A percentile compares a stretch with the other conserved stretches of the same genome.
Conservation (phyloP, 495 filamentous ascomycete species). For the Aspergillus egyptiacus region DNA sequence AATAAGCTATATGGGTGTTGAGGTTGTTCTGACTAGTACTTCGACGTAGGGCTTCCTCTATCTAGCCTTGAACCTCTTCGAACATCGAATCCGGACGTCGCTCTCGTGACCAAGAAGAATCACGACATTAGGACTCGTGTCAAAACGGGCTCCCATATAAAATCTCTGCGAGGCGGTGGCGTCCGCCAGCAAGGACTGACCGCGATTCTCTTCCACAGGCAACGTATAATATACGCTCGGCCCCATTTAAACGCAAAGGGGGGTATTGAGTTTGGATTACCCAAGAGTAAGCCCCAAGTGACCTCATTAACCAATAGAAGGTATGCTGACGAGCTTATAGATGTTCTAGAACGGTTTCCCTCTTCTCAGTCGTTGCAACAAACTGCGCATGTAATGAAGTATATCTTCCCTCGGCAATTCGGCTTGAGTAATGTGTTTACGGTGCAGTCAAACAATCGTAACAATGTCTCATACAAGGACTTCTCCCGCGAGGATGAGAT, state of each 20-base stretch:
- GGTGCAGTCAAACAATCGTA: slow-evolving; percentile 51
- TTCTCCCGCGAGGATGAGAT: slow-evolving; percentile 82
- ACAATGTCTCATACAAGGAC: slow-evolving; percentile 68
- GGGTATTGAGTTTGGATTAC: slow-evolving; percentile 64
- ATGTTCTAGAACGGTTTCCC: slow-evolving; percentile 75
- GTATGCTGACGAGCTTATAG: slow-evolving; percentile 37
- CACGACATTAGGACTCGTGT: too few species aligned
- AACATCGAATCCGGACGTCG: not conserved
- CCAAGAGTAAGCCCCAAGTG: slow-evolving; percentile 34
- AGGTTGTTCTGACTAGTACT: not conserved
- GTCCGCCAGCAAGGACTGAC: slow-evolving; percentile 42
- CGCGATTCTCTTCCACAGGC: slow-evolving; percentile 70
- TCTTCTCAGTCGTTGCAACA: slow-evolving; percentile 41
- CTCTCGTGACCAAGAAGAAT: not conserved
- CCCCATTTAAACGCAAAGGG: slow-evolving; percentile 62
- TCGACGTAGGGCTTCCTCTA: slow-evolving; percentile 39
- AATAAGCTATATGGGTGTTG: not conserved
- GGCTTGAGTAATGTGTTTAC: slow-evolving; percentile 89
- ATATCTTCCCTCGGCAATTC: slow-evolving; percentile 91
- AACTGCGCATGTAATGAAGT: slow-evolving; percentile 73
- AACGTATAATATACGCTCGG: slow-evolving; percentile 79
- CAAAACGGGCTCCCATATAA: too few species aligned
- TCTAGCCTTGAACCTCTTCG: slow-evolving; percentile 30
- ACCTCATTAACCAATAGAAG: not conserved
- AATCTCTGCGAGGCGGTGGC: too few species aligned